Percentiles rank a stretch among this genome's conserved stretches.
Conservation (phyloP, 2,329 filamentous ascomycete species). For the Cordyceps farinosa region DNA sequence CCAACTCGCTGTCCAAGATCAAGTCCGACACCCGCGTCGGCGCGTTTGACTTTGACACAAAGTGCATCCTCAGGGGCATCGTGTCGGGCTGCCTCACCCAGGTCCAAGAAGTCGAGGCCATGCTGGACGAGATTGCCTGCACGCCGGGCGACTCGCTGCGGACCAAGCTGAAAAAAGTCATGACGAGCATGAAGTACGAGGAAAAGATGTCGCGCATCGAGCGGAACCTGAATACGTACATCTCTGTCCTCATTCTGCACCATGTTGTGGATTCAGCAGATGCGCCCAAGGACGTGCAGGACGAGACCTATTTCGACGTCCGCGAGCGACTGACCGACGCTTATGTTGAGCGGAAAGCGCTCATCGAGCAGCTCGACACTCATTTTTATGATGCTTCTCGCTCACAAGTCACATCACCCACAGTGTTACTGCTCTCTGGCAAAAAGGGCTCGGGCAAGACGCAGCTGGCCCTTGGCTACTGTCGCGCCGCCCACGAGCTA, state of each 20-base stretch:
- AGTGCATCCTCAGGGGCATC: conserved; percentile 17
- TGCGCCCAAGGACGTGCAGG: conserved; percentile 4
- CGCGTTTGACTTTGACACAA: conserved; percentile 12
- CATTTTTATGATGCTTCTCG: conserved; percentile 9
- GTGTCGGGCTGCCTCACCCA: conserved; percentile 14
- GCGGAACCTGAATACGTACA: conserved; percentile 12
- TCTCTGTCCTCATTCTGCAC: conserved; percentile 13
- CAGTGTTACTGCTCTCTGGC: conserved; percentile 6
- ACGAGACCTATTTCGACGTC: conserved; percentile 13
- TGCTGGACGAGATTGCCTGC: conserved; percentile 16
- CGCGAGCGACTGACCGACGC: background rate
- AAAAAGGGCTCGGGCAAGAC: conserved; percentile 3
- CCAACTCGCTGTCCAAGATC: conserved; percentile 14
- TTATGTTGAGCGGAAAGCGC: background rate
- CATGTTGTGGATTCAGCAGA: conserved; percentile 13
- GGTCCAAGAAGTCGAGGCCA: conserved; percentile 12
- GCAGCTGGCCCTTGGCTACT: conserved; percentile 14
- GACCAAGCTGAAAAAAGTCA: conserved; percentile 15
- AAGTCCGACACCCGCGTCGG: conserved; percentile 8
- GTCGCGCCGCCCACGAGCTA: conserved; percentile 5
- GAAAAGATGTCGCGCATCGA: conserved; percentile 13
- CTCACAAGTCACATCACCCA: conserved; percentile 7
- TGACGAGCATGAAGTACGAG: conserved; percentile 14
- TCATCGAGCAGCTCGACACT: background rate
- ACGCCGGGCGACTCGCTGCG: conserved; percentile 9